A percentile compares a stretch with the other conserved stretches of the same genome.
Conservation (phyloP, 1,284 basidiomycete genomes). For the Trichosporon coremiiforme region DNA sequence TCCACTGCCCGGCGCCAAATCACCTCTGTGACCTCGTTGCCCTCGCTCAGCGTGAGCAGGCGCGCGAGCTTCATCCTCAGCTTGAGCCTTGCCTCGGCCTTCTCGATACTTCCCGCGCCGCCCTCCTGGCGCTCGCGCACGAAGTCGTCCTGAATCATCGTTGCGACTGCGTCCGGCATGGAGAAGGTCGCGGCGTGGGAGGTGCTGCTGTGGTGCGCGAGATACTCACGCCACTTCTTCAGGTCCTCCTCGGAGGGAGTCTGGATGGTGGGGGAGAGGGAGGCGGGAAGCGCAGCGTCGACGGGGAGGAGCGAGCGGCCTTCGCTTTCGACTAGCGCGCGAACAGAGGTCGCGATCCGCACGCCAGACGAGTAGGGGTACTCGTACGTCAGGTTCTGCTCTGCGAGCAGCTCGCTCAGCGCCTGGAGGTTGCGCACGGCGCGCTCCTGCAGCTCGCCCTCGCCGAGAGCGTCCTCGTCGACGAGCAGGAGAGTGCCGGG, state of each 20-base stretch:
- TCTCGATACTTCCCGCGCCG: conserved; percentile 32
- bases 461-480: conserved; percentile 42
- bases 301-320: conserved; percentile 53
- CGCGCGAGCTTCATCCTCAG: conserved; percentile 53
- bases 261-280: background rate
- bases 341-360: conserved; percentile 50
- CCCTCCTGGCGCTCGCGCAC: conserved; percentile 40
- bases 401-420: conserved; percentile 41
- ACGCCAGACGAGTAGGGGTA: conserved; percentile 55
- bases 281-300: conserved; percentile 42
- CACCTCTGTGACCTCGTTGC: conserved; percentile 34
- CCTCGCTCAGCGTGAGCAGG: conserved; percentile 46
- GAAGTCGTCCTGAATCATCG: conserved; percentile 50
- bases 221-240: conserved; percentile 38
- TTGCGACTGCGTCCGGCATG: conserved; percentile 47
- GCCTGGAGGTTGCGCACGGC: conserved; percentile 51
- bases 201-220: conserved; percentile 31
- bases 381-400: conserved; percentile 50
- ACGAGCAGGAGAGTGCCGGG: conserved; percentile 35
- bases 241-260: conserved; percentile 26
- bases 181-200: conserved; percentile 34
- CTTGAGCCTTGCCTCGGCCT: conserved; percentile 44
- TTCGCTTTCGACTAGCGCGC: conserved; percentile 46
- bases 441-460: conserved; percentile 47
- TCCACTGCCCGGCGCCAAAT: conserved; percentile 44